Percentiles rank a stretch among this genome's conserved stretches.
These are phyloP conservation scores for Sphagnum fallax DNA, from an alignment of 228 moss, liverwort and hornwort genomes.

Conservation along the genomic window DNA sequence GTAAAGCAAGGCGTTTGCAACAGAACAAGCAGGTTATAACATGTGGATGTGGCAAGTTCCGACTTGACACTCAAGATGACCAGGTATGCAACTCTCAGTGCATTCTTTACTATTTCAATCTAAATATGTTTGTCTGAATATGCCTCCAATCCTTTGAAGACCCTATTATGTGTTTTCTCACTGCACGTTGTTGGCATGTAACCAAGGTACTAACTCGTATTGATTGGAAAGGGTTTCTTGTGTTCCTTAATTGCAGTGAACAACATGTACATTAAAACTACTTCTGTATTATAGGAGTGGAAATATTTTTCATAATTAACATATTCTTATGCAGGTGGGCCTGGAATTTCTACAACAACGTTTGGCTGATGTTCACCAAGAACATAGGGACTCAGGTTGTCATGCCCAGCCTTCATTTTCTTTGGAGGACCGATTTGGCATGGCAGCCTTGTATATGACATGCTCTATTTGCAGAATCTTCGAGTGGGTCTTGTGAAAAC, in stretches of 20 bases:
- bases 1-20: conserved; percentile 65
- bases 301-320: conserved; percentile 1
- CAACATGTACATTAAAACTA: neutral
- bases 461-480: conserved; percentile 72
- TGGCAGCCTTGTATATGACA: conserved; percentile 86
- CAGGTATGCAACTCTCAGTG: conserved; percentile 23
- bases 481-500: conserved; percentile 69
- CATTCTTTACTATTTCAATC: too few relatives aligned
- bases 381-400: conserved; percentile 63
- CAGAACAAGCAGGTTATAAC: conserved; percentile 50
- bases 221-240: neutral
- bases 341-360: conserved; percentile 64
- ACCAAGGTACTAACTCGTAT: neutral
- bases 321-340: conserved; percentile 52
- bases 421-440: conserved; percentile 63
- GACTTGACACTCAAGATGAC: conserved; percentile 74
- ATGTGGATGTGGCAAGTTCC: conserved; percentile 77
- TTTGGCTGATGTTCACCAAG: conserved; percentile 69
- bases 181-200: neutral
- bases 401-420: conserved; percentile 56
- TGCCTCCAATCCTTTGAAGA: too few relatives aligned
- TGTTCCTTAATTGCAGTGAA: neutral
- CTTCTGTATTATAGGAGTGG: neutral
- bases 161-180: too few relatives aligned
- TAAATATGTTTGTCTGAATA: too few relatives aligned